Conservation (phyloP, 176 grass and related monocot genomes). For the Lolium multiflorum region DNA sequence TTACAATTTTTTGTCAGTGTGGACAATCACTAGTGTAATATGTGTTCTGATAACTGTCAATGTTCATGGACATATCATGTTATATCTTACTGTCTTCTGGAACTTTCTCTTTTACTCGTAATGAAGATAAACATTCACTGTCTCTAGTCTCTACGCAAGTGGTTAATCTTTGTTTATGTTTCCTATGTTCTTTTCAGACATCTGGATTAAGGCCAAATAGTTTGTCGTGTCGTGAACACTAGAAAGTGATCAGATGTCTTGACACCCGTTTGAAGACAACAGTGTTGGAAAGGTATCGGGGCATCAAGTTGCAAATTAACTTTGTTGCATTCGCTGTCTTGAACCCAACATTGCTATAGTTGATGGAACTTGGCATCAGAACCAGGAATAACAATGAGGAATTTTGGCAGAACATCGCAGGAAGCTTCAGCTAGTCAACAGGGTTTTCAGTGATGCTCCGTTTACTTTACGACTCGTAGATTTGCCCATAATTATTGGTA, state of each 20-base stretch:
- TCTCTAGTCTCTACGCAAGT: neutral
- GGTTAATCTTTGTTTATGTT: neutral
- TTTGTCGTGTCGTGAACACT: neutral
- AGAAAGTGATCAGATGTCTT: neutral
- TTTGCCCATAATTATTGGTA: neutral
- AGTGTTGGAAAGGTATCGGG: neutral
- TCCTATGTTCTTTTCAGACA: neutral
- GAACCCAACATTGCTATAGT: neutral
- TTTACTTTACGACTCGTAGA: neutral
- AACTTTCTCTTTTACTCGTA: too few species aligned
- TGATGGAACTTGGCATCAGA: neutral
- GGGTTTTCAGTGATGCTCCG: neutral
- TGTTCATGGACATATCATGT: too few species aligned
- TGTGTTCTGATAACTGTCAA: too few species aligned
- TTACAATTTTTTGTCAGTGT: too few species aligned
- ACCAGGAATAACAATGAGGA: neutral
- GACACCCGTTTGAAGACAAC: constrained; percentile 3
- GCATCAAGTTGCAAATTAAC: neutral
- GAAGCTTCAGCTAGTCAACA: neutral
- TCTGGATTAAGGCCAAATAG: neutral
- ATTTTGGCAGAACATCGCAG: neutral
- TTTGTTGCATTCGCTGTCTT: constrained; percentile 15
- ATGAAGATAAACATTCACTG: neutral
- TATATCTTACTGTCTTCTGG: too few species aligned
- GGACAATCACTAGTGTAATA: too few species aligned